Base-by-base conservation (phyloP, 129 eudicot genomes). In the Lactuca saligna region DNA sequence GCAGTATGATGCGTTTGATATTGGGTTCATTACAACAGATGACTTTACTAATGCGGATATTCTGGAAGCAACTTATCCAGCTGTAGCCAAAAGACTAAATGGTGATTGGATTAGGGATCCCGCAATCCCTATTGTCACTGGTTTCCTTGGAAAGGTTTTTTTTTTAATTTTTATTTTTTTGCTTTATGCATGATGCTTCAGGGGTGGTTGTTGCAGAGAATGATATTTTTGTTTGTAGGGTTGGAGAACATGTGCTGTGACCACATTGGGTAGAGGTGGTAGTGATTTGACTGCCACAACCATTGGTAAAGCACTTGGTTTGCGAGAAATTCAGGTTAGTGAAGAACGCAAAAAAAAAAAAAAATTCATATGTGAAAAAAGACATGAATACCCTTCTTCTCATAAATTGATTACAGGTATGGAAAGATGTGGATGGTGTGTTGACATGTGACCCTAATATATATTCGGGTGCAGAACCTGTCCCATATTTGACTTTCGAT, bases 361-460 rank as follows among this genome's bases (percentile, higher is more conserved):
- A 8, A 57, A 29, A 20, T 20, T 1, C 38, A 57, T 38, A 38
- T 39, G 44, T 39, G 44, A 39, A 39, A 39, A 39, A 39, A 39
- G 44, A 39, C 44, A 5, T 39, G 0, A 39, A 13, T 0, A 56
- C 10, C 12, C 20, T 55, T 6, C 4, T 59, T 6, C 4, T 59
- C 58, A 66, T 20, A 17, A 17, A 42, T 34, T 53, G 3, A 51
- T 65, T 34, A 42, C 83, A 91, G 96, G 97, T 91, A 49, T 91
- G 97, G 97, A 91, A 91, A 69, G 97, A 91, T 79, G 97, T 88
- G 38, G 97, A 91, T 67, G 97, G 97, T 50, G 97, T 91, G 48
- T 79, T 91, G 80, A 91, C 97, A 34, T 88, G 96, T 78, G 97
- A 91, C 70, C 97, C 97, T 46, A 88, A 81, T 66, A 88, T 91